Evolutionary conservation across 1,284 basidiomycete genomes (phyloP).

Genomic region (Puccinia polysora): DNA sequence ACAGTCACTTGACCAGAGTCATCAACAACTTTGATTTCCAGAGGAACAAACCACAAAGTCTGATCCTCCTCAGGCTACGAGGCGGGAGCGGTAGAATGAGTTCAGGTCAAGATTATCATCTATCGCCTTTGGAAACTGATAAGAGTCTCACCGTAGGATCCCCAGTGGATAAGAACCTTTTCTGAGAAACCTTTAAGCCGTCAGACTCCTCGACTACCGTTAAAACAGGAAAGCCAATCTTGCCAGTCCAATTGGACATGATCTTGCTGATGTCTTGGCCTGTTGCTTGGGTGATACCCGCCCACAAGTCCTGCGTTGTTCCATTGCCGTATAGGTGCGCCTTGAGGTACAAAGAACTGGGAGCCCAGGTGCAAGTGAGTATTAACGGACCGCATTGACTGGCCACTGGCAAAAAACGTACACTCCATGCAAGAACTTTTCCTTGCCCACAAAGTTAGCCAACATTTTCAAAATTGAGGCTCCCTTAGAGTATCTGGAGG

Average conservation of each 20-base stretch:
- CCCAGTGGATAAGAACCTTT: conserved; percentile 86
- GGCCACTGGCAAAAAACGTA: conserved; percentile 14
- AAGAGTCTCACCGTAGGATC: conserved; percentile 57
- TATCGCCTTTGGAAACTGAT: no score
- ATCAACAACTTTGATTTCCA: conserved; percentile 67
- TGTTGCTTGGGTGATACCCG: conserved; percentile 74
- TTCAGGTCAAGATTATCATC: no score
- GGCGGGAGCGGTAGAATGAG: conserved; percentile 3
- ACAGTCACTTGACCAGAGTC: conserved; percentile 61
- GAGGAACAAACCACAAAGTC: conserved; percentile 82
- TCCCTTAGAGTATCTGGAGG: conserved; percentile 47
- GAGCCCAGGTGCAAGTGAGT: background rate
- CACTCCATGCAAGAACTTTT: conserved; percentile 58
- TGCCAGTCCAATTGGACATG: conserved; percentile 89
- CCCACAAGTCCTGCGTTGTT: conserved; percentile 82
- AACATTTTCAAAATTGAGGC: conserved; percentile 82
- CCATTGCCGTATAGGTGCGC: conserved; percentile 75
- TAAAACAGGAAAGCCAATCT: conserved; percentile 65
- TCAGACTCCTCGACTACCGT: conserved; percentile 72
- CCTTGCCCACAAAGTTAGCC: conserved; percentile 79
- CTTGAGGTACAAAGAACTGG: conserved; percentile 77
- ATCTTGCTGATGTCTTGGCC: conserved; percentile 71
- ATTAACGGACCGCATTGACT: background rate
- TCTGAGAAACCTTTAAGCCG: conserved; percentile 62
- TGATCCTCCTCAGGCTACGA: conserved; percentile 70